Conservation (phyloP, 2,329 filamentous ascomycete genomes). For the Huntiella bhutanensis region DNA sequence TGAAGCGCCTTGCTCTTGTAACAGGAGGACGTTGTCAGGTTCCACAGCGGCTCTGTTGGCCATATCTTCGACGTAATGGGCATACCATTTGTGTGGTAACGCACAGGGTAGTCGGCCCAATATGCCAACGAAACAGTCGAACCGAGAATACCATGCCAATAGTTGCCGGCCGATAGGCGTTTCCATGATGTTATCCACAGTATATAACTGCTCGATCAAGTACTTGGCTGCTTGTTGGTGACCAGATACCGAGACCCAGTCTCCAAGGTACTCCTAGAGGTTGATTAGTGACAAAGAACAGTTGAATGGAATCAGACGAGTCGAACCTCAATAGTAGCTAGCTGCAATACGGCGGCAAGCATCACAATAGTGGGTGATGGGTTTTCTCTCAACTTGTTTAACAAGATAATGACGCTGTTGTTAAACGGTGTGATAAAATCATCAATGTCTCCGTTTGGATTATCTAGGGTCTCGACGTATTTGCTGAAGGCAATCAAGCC, state of each 20-base stretch:
- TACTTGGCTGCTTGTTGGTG: constrained; percentile 81
- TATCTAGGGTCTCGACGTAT: constrained; percentile 60
- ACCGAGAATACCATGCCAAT: constrained; percentile 76
- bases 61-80: constrained; percentile 30
- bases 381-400: constrained; percentile 49
- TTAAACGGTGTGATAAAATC: constrained; percentile 84
- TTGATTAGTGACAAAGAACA: background rate
- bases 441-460: constrained; percentile 52
- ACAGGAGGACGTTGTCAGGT: constrained; percentile 30
- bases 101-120: constrained; percentile 62
- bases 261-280: constrained; percentile 70
- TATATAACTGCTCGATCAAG: constrained; percentile 61
- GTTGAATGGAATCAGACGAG: background rate
- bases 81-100: constrained; percentile 63
- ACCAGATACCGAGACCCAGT: constrained; percentile 84
- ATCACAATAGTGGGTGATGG: constrained; percentile 56
- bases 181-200: constrained; percentile 53
- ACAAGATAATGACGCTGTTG: constrained; percentile 59
- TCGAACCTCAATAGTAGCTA: constrained; percentile 79
- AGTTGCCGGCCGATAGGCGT: constrained; percentile 54
- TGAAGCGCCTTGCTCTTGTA: constrained; percentile 47
- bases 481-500: constrained; percentile 76
- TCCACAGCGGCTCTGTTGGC: constrained; percentile 1
- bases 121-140: constrained; percentile 69
- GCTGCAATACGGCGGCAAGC: constrained; percentile 70